These are phyloP conservation scores for Tulasnella sp. DNA, from an alignment of 768 basidiomycete genomes.

Conservation along the genomic window DNA sequence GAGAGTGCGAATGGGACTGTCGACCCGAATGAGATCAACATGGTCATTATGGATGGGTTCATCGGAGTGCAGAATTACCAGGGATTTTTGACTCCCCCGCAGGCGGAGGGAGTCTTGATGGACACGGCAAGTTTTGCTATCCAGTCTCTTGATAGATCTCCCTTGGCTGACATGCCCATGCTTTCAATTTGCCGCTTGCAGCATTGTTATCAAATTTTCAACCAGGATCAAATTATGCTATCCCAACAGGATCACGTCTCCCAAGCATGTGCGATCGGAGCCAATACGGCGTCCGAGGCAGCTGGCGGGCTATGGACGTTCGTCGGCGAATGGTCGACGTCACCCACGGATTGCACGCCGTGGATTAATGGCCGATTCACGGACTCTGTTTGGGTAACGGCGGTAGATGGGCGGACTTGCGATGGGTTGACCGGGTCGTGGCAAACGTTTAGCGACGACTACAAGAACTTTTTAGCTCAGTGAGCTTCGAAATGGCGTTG, in stretches of 20 bases:
- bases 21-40: conserved; percentile 49
- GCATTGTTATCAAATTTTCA: conserved; percentile 20
- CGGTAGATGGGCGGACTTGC: conserved; percentile 46
- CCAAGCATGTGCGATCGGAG: conserved; percentile 46
- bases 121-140: conserved; percentile 34
- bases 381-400: conserved; percentile 53
- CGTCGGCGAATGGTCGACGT: conserved; percentile 81
- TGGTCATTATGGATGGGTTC: conserved; percentile 73
- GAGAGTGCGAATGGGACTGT: conserved; percentile 41
- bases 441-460: conserved; percentile 49
- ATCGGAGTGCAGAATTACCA: conserved; percentile 63
- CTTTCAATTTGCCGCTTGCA: background rate
- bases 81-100: conserved; percentile 49
- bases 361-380: conserved; percentile 77
- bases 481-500: conserved; percentile 30
- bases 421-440: conserved; percentile 56
- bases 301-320: conserved; percentile 66
- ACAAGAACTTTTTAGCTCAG: conserved; percentile 56
- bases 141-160: too few species aligned
- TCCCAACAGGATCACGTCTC: conserved; percentile 50
- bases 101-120: conserved; percentile 55
- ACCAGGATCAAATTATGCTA: conserved; percentile 37
- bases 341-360: conserved; percentile 63
- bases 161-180: too few species aligned
- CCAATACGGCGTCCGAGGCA: conserved; percentile 43